Base-by-base conservation (phyloP, 371 early-diverging fungal genomes). In the Coemansia sp. region DNA sequence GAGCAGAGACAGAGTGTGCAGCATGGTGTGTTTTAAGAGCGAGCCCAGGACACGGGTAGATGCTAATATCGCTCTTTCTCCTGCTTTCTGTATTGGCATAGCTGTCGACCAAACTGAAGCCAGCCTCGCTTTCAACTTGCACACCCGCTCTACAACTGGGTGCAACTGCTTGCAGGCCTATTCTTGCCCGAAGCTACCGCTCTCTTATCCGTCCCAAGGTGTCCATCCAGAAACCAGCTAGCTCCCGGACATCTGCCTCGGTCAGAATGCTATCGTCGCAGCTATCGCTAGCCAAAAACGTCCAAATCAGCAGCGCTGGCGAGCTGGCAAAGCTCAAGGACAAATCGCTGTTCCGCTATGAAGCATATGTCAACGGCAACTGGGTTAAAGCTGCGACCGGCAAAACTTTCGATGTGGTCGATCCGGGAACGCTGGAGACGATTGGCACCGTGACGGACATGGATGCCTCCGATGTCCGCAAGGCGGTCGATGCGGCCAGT, bases 401-500 rank as follows among this genome's bases (percentile, higher is more conserved):
- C n/a, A 66, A 79, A 40, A 82, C 78, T 0, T 83, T 85, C 59
- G 63, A 70, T 31, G 84, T 86, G 3, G 20, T 16, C 77, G 91
- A 91, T 63, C 92, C 92, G 14, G 85, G 88, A 8, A 83, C 82
- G 6, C 82, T 82, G n/a, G 71, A 83, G n/a, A 82, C 78, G 33
- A 87, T 91, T 57, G 89, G 85, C 7, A 66, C 63, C 12, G 81
- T 86, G 38, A 85, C 91, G 3, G 89, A 90, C 34, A 86, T 90
- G 87, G 79, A 77, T 16, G 81, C 77, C 0, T 64, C 79, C 7
- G 92, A 90, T 38, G 81, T 84, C 5, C 79, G 81, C 20, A 53
- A 63, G 33, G 90, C 89, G 5, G 82, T 90, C 14, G 74, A 83
- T 16, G 81, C 79, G 14, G 92, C 91, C 4, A 76, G 77, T 33